Evolutionary conservation across 1,284 basidiomycete species (phyloP).

Genomic region (Cryptococcus jaspeensis): DNA sequence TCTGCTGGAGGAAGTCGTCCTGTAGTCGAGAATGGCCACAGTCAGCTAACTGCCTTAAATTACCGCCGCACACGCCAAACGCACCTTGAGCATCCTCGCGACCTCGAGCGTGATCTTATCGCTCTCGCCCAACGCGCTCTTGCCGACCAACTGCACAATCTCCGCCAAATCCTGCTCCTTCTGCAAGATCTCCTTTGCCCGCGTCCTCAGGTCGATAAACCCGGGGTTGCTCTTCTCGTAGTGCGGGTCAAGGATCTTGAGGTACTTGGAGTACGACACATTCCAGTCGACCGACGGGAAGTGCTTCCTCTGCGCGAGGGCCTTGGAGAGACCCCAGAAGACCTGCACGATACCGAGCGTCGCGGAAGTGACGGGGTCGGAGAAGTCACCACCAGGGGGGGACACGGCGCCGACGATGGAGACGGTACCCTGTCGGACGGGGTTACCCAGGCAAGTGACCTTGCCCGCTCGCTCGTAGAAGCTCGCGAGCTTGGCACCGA

Average conservation of each 20-base stretch:
- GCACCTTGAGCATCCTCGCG: constrained; percentile 79
- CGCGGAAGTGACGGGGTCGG: constrained; percentile 95
- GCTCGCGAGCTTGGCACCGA: constrained; percentile 89
- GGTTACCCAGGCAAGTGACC: constrained; percentile 87
- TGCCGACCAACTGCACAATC: constrained; percentile 98
- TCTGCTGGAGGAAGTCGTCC: constrained; percentile 98
- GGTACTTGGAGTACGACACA: constrained; percentile 97
- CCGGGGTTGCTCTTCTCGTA: constrained; percentile 89
- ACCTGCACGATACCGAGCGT: constrained; percentile 99
- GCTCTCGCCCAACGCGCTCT: constrained; percentile 92
- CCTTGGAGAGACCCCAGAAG: constrained; percentile 60
- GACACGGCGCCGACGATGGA: constrained; percentile 99
- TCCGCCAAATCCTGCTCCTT: constrained; percentile 98
- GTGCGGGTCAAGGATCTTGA: constrained; percentile 88
- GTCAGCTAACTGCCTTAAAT: too few species aligned
- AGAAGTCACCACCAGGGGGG: constrained; percentile 98
- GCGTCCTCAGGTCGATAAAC: constrained; percentile 87
- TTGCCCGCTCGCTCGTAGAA: constrained; percentile 99
- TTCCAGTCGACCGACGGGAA: constrained; percentile 99
- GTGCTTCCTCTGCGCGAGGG: constrained; percentile 84
- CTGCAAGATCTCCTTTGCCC: constrained; percentile 94
- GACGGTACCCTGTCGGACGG: constrained; percentile 84
- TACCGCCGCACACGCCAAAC: constrained; percentile 5
- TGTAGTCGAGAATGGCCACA: constrained; percentile 65
- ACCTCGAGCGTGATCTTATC: constrained; percentile 99